Conservation (phyloP, 1,284 basidiomycete genomes). For the Apiotrichum montevideense region DNA sequence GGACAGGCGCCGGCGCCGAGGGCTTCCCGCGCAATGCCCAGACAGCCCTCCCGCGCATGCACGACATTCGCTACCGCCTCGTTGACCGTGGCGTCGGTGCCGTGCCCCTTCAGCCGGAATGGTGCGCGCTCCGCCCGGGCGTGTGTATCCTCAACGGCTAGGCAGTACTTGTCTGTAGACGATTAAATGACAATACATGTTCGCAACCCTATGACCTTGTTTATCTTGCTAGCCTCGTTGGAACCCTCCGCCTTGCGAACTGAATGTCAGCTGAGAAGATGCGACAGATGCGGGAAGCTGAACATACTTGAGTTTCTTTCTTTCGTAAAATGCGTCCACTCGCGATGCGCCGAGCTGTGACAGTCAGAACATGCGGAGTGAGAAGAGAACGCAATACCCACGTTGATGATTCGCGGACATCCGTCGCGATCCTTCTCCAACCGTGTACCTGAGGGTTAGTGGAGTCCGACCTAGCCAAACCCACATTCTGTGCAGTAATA, state of each 20-base stretch:
- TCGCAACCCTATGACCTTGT: too few species aligned
- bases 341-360: constrained; percentile 39
- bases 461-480: neutral
- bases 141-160: constrained; percentile 10
- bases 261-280: constrained; percentile 1
- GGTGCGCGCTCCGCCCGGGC: constrained; percentile 55
- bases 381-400: constrained; percentile 11
- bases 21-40: constrained; percentile 8
- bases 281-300: too few species aligned
- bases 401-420: constrained; percentile 96
- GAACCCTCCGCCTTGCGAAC: constrained; percentile 34
- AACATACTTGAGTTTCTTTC: constrained; percentile 41
- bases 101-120: constrained; percentile 67
- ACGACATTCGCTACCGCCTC: constrained; percentile 65
- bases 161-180: neutral
- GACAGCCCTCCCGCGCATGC: constrained; percentile 65
- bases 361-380: constrained; percentile 2
- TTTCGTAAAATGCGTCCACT: constrained; percentile 45
- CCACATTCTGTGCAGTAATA: constrained; percentile 95
- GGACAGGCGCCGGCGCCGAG: constrained; percentile 56
- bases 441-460: constrained; percentile 53
- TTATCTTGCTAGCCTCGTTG: constrained; percentile 26
- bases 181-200: neutral
- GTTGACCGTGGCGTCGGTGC: constrained; percentile 61
- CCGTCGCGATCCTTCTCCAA: constrained; percentile 97